Percentiles rank a stretch among this genome's conserved stretches.
phyloP scores from a whole-genome alignment of 1,284 basidiomycete species.

The Amylostereum areolatum region DNA sequence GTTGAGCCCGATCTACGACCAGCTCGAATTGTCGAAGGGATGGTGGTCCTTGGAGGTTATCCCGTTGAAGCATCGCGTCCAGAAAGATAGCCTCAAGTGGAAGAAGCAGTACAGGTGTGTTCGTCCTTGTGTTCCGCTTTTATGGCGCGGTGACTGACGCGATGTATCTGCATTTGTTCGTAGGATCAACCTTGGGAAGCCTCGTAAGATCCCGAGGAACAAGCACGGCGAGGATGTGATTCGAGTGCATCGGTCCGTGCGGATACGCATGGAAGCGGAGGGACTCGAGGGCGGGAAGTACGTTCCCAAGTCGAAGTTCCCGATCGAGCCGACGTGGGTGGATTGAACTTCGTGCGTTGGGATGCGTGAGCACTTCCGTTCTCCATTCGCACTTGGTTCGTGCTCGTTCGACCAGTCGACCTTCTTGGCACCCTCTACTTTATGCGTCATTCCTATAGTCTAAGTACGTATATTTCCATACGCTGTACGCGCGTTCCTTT shows the following conservation, averaged over 20 bases:
- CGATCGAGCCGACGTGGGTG: slow-evolving; percentile 33
- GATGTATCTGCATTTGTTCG: no score
- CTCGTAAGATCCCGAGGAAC: slow-evolving; percentile 39
- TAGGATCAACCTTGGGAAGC: slow-evolving; percentile 40
- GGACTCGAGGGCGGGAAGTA: slow-evolving; percentile 34
- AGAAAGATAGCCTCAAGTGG: background rate
- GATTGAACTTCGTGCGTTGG: no score
- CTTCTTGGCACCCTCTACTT: no score
- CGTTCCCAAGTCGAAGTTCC: slow-evolving; percentile 23
- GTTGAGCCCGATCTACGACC: slow-evolving; percentile 46
- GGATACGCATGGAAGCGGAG: slow-evolving; percentile 38
- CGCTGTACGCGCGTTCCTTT: no score
- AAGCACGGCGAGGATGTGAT: no score
- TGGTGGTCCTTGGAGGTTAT: slow-evolving; percentile 59
- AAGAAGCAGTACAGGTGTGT: no score
- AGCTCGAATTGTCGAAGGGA: slow-evolving; percentile 31
- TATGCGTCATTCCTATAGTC: no score
- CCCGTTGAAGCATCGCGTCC: slow-evolving; percentile 19
- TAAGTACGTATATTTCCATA: no score
- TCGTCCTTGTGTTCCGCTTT: background rate
- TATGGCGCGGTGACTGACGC: background rate
- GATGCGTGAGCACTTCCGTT: no score
- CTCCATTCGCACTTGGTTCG: no score
- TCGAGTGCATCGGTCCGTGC: slow-evolving; percentile 47
- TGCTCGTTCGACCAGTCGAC: no score